phyloP scores from a whole-genome alignment of 176 grass and related monocot genomes.

The Raddia guianensis region DNA sequence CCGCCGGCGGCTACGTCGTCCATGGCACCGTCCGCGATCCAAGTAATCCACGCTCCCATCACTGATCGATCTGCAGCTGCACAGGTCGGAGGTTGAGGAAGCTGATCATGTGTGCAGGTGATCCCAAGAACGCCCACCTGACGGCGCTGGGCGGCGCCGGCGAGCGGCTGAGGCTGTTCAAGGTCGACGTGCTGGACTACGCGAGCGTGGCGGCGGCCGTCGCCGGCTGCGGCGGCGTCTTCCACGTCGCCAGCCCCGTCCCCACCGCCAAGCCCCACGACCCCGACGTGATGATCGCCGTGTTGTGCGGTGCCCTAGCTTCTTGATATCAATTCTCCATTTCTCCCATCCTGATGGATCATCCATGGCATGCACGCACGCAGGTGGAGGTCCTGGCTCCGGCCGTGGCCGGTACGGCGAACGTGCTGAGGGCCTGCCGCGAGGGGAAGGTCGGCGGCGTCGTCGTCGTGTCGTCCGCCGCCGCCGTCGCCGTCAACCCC shows the following conservation, averaged over 20 bases:
- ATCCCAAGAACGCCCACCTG: constrained; percentile 69
- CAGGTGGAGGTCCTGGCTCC: constrained; percentile 62
- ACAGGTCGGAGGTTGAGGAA: neutral
- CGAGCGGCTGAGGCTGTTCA: constrained; percentile 65
- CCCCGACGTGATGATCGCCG: constrained; percentile 57
- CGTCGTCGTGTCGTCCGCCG: constrained; percentile 65
- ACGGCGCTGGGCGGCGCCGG: constrained; percentile 49
- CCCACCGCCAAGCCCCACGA: constrained; percentile 49
- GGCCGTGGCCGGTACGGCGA: constrained; percentile 62
- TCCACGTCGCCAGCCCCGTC: constrained; percentile 83
- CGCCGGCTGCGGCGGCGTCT: constrained; percentile 64
- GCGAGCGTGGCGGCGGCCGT: constrained; percentile 45
- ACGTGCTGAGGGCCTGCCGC: constrained; percentile 59
- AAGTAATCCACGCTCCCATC: constrained; percentile 35
- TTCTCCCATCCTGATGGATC: neutral
- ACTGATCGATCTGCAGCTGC: too few species aligned
- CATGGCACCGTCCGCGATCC: constrained; percentile 76
- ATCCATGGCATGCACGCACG: neutral
- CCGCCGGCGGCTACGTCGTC: constrained; percentile 53
- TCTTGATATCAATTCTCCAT: too few species aligned
- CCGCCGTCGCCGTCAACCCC: constrained; percentile 52
- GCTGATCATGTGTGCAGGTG: constrained; percentile 39
- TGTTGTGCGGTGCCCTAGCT: too few species aligned
- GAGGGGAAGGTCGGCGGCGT: constrained; percentile 55
- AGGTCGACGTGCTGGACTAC: constrained; percentile 66